These are phyloP conservation scores for Cryptococcus sp. DNA, from an alignment of 1,284 basidiomycete genomes.

Conservation along the genomic window DNA sequence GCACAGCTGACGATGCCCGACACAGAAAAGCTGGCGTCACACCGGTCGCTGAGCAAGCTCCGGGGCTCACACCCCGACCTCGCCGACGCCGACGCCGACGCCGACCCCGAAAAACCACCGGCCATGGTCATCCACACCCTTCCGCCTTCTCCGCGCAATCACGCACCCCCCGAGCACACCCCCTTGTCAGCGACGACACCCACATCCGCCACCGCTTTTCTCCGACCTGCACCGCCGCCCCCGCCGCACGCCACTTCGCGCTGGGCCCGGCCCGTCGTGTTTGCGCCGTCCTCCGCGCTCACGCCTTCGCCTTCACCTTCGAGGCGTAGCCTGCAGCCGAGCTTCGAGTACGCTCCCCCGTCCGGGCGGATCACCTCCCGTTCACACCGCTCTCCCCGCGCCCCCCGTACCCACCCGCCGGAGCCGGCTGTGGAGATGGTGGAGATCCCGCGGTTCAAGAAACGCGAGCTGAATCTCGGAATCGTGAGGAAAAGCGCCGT, in stretches of 20 bases:
- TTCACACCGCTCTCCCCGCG: no score
- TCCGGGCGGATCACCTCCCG: no score
- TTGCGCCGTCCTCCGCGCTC: constrained; percentile 8
- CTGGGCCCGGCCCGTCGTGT: constrained; percentile 9
- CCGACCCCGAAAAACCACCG: neutral
- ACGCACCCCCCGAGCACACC: neutral
- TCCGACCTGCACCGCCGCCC: constrained; percentile 15
- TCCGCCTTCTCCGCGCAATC: constrained; percentile 3
- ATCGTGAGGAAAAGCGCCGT: constrained; percentile 23
- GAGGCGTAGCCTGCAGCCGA: no score
- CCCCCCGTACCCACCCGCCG: no score
- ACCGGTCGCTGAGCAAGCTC: constrained; percentile 9
- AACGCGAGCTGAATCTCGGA: constrained; percentile 34
- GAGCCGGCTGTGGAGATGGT: constrained; percentile 18
- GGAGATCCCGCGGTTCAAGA: constrained; percentile 46
- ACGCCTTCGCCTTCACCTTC: constrained; percentile 13
- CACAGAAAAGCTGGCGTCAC: constrained; percentile 5
- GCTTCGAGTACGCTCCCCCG: no score
- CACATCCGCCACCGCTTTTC: constrained; percentile 10
- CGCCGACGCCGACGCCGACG: neutral
- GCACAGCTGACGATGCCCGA: no score
- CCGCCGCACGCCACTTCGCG: constrained; percentile 6
- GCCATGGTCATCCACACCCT: constrained; percentile 2
- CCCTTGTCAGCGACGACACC: constrained; percentile 1
- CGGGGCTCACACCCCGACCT: neutral